Percentiles rank a stretch among this genome's conserved stretches.
Evolutionary conservation across 2,329 filamentous ascomycete genomes (phyloP).

Genomic region (Fusarium succisae): DNA sequence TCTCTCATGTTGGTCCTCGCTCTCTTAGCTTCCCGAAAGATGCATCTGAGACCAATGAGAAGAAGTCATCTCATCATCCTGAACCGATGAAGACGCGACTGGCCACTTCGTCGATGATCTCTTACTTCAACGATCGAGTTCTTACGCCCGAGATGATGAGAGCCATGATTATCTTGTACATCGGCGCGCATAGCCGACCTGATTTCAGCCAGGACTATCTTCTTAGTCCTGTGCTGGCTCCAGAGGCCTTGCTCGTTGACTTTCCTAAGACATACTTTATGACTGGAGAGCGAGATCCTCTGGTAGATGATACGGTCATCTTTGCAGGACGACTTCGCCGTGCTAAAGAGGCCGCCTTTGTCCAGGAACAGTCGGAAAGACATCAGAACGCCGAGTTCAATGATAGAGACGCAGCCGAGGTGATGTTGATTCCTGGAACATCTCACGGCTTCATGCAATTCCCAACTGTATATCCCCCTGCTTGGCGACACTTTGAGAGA

Average conservation of each 20-base stretch:
- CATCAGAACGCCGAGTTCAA: slow-evolving; percentile 49
- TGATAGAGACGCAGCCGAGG: slow-evolving; percentile 65
- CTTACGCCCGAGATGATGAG: slow-evolving; percentile 98
- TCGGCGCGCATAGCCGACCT: slow-evolving; percentile 90
- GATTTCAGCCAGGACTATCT: slow-evolving; percentile 93
- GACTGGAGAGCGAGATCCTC: slow-evolving; percentile 91
- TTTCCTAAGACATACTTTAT: slow-evolving; percentile 96
- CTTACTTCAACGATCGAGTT: slow-evolving; percentile 96
- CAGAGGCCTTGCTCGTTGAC: slow-evolving; percentile 80
- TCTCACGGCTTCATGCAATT: slow-evolving; percentile 96
- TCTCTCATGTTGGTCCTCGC: slow-evolving; percentile 58
- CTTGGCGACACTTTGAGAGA: slow-evolving; percentile 85
- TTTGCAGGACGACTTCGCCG: slow-evolving; percentile 90
- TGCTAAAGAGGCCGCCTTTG: slow-evolving; percentile 68
- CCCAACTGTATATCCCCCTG: slow-evolving; percentile 85
- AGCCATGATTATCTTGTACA: slow-evolving; percentile 97
- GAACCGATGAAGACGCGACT: slow-evolving; percentile 81
- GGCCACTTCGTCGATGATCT: slow-evolving; percentile 96
- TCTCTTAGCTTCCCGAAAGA: slow-evolving; percentile 38
- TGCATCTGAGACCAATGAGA: slow-evolving; percentile 20
- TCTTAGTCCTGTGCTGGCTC: slow-evolving; percentile 88
- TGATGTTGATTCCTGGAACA: slow-evolving; percentile 86
- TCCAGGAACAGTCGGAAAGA: slow-evolving; percentile 15
- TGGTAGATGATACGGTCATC: slow-evolving; percentile 97
- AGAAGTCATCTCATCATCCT: slow-evolving; percentile 60